These are phyloP conservation scores for Fusarium verticillioides DNA, from an alignment of 2,329 filamentous ascomycete genomes.

Conservation along the genomic window DNA sequence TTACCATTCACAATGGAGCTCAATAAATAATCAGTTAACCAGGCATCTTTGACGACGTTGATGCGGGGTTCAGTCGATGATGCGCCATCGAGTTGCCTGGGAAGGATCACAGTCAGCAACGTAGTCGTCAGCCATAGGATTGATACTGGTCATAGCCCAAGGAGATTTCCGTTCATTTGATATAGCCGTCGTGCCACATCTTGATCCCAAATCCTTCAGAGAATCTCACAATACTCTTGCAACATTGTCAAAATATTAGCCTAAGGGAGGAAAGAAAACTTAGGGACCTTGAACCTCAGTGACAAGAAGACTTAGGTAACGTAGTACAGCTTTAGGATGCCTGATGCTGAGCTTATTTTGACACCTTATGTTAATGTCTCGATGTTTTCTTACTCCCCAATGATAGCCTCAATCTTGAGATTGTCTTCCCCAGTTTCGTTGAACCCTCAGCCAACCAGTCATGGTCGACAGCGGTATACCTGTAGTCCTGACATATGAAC, in stretches of 20 bases:
- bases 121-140: not conserved
- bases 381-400: not conserved
- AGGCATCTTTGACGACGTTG: conserved; percentile 20
- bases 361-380: not conserved
- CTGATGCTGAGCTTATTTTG: not conserved
- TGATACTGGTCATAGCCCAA: not conserved
- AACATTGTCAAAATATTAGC: too few relatives aligned
- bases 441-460: not conserved
- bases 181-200: too few relatives aligned
- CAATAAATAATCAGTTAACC: not conserved
- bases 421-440: not conserved
- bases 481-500: not conserved
- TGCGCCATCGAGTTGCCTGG: conserved; percentile 16
- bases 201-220: not conserved
- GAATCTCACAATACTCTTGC: not conserved
- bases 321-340: not conserved
- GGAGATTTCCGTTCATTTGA: not conserved
- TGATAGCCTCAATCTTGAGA: not conserved
- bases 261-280: not conserved
- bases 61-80: conserved; percentile 13
- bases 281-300: not conserved
- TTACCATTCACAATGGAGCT: not conserved
- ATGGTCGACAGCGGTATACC: not conserved
- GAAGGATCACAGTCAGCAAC: conserved; percentile 8
- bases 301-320: not conserved